These are phyloP conservation scores for Chamaecrista fasciculata DNA, from an alignment of 306 rosid genomes.

Conservation along the genomic window DNA sequence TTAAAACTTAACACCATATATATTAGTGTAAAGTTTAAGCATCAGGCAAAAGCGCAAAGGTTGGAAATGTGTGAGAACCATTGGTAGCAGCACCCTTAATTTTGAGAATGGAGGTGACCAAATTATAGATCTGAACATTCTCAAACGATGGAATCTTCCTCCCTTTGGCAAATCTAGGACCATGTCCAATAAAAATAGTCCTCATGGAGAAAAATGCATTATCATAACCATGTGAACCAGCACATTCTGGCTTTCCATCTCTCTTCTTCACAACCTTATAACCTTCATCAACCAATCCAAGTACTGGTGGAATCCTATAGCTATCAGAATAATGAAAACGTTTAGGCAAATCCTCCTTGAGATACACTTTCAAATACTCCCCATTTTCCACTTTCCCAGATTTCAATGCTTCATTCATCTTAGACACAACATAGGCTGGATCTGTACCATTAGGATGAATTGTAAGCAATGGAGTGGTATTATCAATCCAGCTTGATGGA, in stretches of 20 bases:
- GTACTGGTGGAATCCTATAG: constrained; percentile 69
- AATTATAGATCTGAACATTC: constrained; percentile 85
- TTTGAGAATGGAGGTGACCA: constrained; percentile 79
- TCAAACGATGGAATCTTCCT: constrained; percentile 88
- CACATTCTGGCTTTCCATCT: constrained; percentile 65
- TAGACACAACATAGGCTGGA: constrained; percentile 47
- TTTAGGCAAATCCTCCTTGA: constrained; percentile 82
- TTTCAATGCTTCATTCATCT: constrained; percentile 75
- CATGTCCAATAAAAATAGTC: constrained; percentile 83
- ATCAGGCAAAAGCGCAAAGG: constrained; percentile 60
- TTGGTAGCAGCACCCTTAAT: constrained; percentile 79
- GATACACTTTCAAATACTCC: constrained; percentile 58
- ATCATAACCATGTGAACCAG: constrained; percentile 95
- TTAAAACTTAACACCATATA: no score
- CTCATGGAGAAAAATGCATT: constrained; percentile 93
- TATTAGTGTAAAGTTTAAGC: constrained; percentile 41
- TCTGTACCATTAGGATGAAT: constrained; percentile 63
- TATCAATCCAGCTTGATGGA: constrained; percentile 59
- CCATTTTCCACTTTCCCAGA: constrained; percentile 88
- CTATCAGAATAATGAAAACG: constrained; percentile 71
- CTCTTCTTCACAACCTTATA: constrained; percentile 82
- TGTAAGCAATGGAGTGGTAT: constrained; percentile 63
- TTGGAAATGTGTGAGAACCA: constrained; percentile 69
- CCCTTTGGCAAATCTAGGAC: constrained; percentile 88
- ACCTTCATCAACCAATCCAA: constrained; percentile 79